Evolutionary conservation across 331 rosid species (phyloP), one percentile per base, ranked within the genome.

Genomic region (Erythrophleum ivorense): DNA sequence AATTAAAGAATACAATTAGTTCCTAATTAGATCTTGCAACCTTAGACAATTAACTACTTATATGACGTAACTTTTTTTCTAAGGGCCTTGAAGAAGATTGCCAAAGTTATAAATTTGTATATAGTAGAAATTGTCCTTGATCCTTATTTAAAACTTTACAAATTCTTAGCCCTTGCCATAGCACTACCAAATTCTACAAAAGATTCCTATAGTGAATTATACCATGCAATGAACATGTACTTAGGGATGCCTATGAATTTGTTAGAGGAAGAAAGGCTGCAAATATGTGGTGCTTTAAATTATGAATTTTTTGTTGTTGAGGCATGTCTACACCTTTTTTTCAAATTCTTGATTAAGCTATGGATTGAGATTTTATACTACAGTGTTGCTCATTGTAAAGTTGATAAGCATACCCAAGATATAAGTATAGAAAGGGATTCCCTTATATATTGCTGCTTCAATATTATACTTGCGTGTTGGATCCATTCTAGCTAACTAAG

Each of bases 101-200:
- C 91, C 41, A 79, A 70, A 69, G 83, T 94, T 52, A 73, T 92
- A 78, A 97, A 94, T 89, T 84, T 85, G 92, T 94, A 94, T 46
- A 85, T 85, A 62, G 90, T 97, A 81, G 98, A 94, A 87, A 91
- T 92, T 43, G 93, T 97, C 21, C 98, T 97, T 38, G 97, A 92
- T 84, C 98, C 97, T 79, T 81, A 89, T 74, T 87, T 94, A 70
- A 94, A 87, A 81, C 75, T 88, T 83, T 91, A 91, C 1, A 94
- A 90, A 85, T 94, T 94, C 75, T 69, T 82, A 77, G 90, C 93
- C 72, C 84, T 94, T 53, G 86, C 88, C 54, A 81, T 62, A 41
- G 86, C 91, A 40, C 68, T 94, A 52, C 97, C 97, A 0, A 94
- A 92, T 77, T 88, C 87, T 62, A 94, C 97, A 0, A 86, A 97